Base-by-base conservation (phyloP, 805 yeast species). In the Cyberlindnera saturnus region DNA sequence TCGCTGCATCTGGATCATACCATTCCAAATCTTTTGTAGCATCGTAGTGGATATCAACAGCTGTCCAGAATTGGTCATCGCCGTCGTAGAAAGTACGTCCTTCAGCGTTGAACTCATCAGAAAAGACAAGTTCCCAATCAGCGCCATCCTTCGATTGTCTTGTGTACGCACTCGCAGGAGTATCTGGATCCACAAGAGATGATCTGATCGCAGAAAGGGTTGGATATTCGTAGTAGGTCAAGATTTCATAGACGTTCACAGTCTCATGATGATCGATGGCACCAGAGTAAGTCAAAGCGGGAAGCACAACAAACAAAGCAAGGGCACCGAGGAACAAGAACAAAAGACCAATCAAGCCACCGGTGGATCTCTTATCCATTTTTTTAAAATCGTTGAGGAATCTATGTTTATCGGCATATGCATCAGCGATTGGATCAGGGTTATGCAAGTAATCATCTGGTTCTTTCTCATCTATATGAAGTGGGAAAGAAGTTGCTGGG, bases 351-450 rank as follows among this genome's bases (percentile, higher is more conserved):
- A 75, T 34, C 34, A 82, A 59, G 3, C 88, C 90, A 45, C 77
- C 73, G 9, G 71, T 55, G 0, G 89, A 79, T 51, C 80, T 69
- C 55, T 62, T 74, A 60, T 82, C 89, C 77, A 83, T 70, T 54
- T 73, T 59, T 63, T 79, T 83, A 49, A 85, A 62, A 64, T 85
- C 93, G 42, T 78, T 58, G 45, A 67, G 53, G 55, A 85, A 78
- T 53, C 88, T 68, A 59, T 81, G 77, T 49, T 79, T 82, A 53
- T 88, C 95, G 56, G 82, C 79, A 46, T 81, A 78, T 18, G 95
- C 96, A 61, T 93, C 99, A 36, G 81, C 86, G 32, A 89, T 82
- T 9, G 96, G 96, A 63, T 91, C 96, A 2, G 98, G 98, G 64
- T 91, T 93, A 65, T 91, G 98, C 51, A 93, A 62, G 59, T 87